Evolutionary conservation across 306 rosid species (phyloP).

Genomic region (Luffa acutangula): DNA sequence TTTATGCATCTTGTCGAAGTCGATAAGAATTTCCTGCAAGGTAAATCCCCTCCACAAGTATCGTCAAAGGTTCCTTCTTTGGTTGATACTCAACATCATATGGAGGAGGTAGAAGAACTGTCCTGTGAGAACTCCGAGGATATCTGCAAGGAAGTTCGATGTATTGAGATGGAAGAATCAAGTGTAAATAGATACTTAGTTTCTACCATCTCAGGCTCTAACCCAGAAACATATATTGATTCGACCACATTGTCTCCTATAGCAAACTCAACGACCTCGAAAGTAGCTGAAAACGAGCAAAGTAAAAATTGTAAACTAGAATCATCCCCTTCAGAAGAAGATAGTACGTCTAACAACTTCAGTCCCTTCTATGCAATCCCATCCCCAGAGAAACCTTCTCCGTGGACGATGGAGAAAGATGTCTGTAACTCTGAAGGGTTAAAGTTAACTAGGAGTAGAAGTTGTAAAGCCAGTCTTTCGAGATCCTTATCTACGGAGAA

Average conservation of each 20-base stretch:
- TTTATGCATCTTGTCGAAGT: slow-evolving; percentile 53
- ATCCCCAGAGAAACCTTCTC: slow-evolving; percentile 35
- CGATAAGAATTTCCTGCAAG: slow-evolving; percentile 34
- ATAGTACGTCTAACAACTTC: slow-evolving; percentile 19
- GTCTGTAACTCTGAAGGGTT: slow-evolving; percentile 21
- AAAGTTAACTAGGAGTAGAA: slow-evolving; percentile 54
- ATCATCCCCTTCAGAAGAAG: slow-evolving; percentile 33
- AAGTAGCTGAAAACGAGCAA: slow-evolving; percentile 27
- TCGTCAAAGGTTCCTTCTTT: slow-evolving; percentile 21
- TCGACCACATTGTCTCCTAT: slow-evolving; percentile 40
- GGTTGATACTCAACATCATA: slow-evolving; percentile 24
- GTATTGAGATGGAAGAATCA: slow-evolving; percentile 56
- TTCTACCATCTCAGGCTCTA: slow-evolving; percentile 29
- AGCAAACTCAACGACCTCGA: slow-evolving; percentile 28
- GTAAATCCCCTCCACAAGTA: slow-evolving; percentile 30
- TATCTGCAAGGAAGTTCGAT: slow-evolving; percentile 65
- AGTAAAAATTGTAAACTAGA: slow-evolving; percentile 19
- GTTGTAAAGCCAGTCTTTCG: slow-evolving; percentile 63
- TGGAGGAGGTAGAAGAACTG: slow-evolving; percentile 39
- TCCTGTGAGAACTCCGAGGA: slow-evolving; percentile 40
- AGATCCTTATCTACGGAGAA: slow-evolving; percentile 27
- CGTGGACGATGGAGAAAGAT: slow-evolving; percentile 25
- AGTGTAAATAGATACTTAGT: slow-evolving; percentile 21
- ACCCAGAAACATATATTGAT: slow-evolving; percentile 29
- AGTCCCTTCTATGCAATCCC: slow-evolving; percentile 26